Evolutionary conservation across 2,329 filamentous ascomycete species (phyloP), one percentile per base, ranked within the genome.

Genomic region (Penicillium sp.): DNA sequence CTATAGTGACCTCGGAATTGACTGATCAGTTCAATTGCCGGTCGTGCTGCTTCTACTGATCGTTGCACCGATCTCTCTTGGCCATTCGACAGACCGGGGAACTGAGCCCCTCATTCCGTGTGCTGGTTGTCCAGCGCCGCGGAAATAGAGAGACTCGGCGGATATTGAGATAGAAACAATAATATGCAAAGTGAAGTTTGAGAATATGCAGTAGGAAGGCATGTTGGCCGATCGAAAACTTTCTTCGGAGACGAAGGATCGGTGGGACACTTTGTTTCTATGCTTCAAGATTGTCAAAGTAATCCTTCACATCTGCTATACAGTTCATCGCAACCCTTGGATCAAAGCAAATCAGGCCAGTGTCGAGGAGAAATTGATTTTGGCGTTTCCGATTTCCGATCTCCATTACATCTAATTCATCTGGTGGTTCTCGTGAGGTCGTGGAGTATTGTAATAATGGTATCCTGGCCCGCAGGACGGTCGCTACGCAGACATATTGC

Each of bases 401-500:
- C n/a, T n/a, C n/a, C n/a, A 59, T n/a, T 4, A 60, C 37, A 14
- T 61, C 62, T 19, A 50, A 47, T 1, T 50, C 40, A 49, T 63
- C 57, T 7, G 40, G 26, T 37, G 61, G 2, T 25, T 8, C 6
- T 56, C 49, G 1, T 22, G 37, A 4, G 63, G 58, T 22, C 64
- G 47, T 2, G 44, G 40, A 19, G 57, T 61, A 42, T 60, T 60
- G 25, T 58, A 61, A 41, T 66, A 60, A 10, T 55, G 53, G 38
- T 33, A 12, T 65, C 56, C 26, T 65, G 64, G 16, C 52, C 48
- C 3, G 58, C 58, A 19, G 61, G 64, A 11, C 62, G 63, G 2
- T 63, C 63, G 14, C 56, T 56, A 25, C 62, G 46, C 5, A 59
- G 49, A 19, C 54, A 63, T 28, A 67, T 63, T 63, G 50, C 66